Evolutionary conservation across 306 rosid species (phyloP).

Genomic region (Dalbergia cochinchinensis): DNA sequence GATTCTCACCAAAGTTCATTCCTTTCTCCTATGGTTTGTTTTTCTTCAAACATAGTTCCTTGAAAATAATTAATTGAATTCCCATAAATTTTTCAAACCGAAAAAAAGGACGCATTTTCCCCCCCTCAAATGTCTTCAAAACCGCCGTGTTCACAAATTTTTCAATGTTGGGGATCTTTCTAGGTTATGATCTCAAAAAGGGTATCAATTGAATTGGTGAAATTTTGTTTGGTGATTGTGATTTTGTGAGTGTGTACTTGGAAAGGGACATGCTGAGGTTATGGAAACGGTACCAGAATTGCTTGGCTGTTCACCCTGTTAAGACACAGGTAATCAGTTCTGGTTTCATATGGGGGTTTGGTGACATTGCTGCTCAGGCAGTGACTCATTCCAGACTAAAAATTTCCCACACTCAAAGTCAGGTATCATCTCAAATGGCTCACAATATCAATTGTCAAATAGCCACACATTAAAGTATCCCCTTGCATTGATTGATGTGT

Average conservation of each 20-base stretch:
- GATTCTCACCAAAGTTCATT: not conserved
- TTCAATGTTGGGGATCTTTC: not conserved
- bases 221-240: not conserved
- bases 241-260: not conserved
- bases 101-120: not conserved
- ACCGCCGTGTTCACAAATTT: not conserved
- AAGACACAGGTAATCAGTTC: constrained; percentile 73
- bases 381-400: constrained; percentile 54
- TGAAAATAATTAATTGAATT: not conserved
- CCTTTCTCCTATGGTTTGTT: not conserved
- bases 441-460: not conserved
- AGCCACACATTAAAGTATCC: no score
- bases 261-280: constrained; percentile 54
- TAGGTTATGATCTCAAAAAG: not conserved
- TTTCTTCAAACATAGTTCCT: not conserved
- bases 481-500: no score
- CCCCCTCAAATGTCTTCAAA: not conserved
- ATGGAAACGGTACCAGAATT: constrained; percentile 69
- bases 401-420: constrained; percentile 1
- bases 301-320: constrained; percentile 65
- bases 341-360: constrained; percentile 67
- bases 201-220: not conserved
- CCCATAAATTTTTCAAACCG: not conserved
- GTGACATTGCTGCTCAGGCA: constrained; percentile 69
- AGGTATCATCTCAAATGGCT: constrained; percentile 19